Conservation (phyloP, 345 rosid species). For the Chamaenerion angustifolium region DNA sequence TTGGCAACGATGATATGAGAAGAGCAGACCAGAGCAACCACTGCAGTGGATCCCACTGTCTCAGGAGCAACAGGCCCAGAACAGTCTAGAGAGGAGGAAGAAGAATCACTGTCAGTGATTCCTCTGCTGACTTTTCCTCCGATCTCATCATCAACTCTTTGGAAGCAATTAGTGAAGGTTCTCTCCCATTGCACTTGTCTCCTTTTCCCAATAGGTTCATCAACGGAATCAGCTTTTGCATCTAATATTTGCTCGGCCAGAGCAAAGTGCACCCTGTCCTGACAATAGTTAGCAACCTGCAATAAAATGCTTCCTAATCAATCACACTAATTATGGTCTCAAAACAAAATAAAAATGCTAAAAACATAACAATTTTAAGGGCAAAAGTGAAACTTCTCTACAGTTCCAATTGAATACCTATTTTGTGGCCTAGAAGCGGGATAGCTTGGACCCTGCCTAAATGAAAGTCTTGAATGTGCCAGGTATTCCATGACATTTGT, state of each 20-base stretch:
- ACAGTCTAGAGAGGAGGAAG: constrained; percentile 14
- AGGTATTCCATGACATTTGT: too few species aligned
- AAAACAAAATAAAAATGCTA: too few species aligned
- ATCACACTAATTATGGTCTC: too few species aligned
- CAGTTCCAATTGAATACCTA: too few species aligned
- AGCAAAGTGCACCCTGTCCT: constrained; percentile 56
- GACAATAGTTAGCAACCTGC: constrained; percentile 94
- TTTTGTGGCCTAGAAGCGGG: too few species aligned
- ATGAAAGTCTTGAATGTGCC: too few species aligned
- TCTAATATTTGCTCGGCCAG: constrained; percentile 57
- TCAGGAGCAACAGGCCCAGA: constrained; percentile 59
- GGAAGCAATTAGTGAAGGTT: constrained; percentile 56
- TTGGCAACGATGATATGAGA: constrained; percentile 81
- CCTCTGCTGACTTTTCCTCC: constrained; percentile 40
- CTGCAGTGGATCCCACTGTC: constrained; percentile 92
- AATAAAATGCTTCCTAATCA: constrained; percentile 11
- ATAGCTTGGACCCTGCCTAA: too few species aligned
- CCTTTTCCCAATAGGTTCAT: constrained; percentile 27
- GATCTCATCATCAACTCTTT: constrained; percentile 65
- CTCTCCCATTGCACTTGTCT: constrained; percentile 63
- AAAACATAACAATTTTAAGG: too few species aligned
- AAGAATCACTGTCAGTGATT: constrained; percentile 13
- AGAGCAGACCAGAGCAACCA: constrained; percentile 79
- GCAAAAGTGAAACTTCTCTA: too few species aligned
- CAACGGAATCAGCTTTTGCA: constrained; percentile 22